Base-by-base conservation (phyloP, 768 basidiomycete genomes). In the Kwoniella sp. region DNA sequence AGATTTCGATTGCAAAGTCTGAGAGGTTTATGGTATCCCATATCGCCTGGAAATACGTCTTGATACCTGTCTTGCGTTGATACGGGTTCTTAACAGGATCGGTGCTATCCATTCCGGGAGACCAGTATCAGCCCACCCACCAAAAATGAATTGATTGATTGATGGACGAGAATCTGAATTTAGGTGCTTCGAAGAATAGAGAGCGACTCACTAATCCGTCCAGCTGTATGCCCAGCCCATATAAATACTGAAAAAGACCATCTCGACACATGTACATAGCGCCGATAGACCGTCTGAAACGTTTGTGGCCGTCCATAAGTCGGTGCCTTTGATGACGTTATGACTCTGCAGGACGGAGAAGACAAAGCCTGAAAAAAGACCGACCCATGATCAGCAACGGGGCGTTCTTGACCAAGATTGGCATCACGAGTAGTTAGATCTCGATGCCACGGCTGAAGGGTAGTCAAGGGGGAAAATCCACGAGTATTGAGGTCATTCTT, bases 271-370 rank as follows among this genome's bases (percentile, higher is more conserved):
- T 29, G 87, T 90, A 19, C 88, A 82, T 3, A 96, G 83, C 0
- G 92, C 91, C 66, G 87, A 89, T 29, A 94, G 80, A 0, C 92
- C 92, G 63, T 95, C 85, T 0, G 91, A 85, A 55, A 95, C 86
- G 73, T 95, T 95, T 2, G 88, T 87, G 36, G 83, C 80, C 1
- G 91, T 90, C 92, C 92, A 93, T 73, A 87, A 92, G 59, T 84
- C 49, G 0, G 90, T 91, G n/a, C 81, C 90, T 86, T 71, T 69
- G 65, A 94, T 90, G 44, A 91, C 88, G 29, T 82, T 79, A 51
- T 87, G 84, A 21, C 65, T 57, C 51, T 88, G 86, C 30, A 96
- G 80, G 4, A 85, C 83, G 46, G 73, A 80, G 76, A 94, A 89
- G 87, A 91, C 56, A 46, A 75, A 60, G 54, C 54, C 61, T 61